phyloP scores from a whole-genome alignment of 2,329 filamentous ascomycete species.

The Ascochyta clinopodiicola region DNA sequence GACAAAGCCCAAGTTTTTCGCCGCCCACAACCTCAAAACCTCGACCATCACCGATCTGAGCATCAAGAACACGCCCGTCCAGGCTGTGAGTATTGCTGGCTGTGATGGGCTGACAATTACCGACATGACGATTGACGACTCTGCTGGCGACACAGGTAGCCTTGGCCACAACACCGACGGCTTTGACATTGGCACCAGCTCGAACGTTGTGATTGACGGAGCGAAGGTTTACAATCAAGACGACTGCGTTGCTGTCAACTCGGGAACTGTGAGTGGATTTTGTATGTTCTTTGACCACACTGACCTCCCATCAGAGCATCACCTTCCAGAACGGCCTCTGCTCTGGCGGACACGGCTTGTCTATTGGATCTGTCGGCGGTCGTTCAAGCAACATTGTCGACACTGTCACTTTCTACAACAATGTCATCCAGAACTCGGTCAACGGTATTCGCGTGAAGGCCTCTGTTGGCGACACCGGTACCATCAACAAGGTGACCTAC shows the following conservation, averaged over 20 bases:
- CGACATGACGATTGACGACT: constrained; percentile 63
- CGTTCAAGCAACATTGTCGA: constrained; percentile 61
- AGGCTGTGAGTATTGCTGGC: constrained; percentile 57
- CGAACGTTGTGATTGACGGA: constrained; percentile 56
- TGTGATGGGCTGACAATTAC: constrained; percentile 54
- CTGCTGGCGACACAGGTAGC: constrained; percentile 54
- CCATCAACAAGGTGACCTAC: constrained; percentile 57
- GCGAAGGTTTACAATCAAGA: constrained; percentile 64
- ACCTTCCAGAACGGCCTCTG: constrained; percentile 53
- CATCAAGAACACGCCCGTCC: constrained; percentile 62
- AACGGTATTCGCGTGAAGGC: constrained; percentile 67
- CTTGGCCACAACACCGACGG: constrained; percentile 60
- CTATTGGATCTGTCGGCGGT: constrained; percentile 64
- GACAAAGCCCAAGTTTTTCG: constrained; percentile 59
- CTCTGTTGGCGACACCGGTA: constrained; percentile 58
- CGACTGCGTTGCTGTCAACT: constrained; percentile 65
- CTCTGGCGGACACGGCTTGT: constrained; percentile 63
- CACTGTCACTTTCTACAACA: constrained; percentile 59
- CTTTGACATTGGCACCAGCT: constrained; percentile 61
- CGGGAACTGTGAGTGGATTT: constrained; percentile 49
- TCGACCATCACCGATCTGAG: constrained; percentile 59
- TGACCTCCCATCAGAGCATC: constrained; percentile 28
- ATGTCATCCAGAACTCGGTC: constrained; percentile 57
- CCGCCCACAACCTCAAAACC: constrained; percentile 58
- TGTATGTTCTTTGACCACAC: not conserved